A percentile compares a stretch with the other conserved stretches of the same genome.
These are phyloP conservation scores for Stagonosporopsis tanaceti DNA, from an alignment of 2,329 filamentous ascomycete genomes.

Conservation along the genomic window DNA sequence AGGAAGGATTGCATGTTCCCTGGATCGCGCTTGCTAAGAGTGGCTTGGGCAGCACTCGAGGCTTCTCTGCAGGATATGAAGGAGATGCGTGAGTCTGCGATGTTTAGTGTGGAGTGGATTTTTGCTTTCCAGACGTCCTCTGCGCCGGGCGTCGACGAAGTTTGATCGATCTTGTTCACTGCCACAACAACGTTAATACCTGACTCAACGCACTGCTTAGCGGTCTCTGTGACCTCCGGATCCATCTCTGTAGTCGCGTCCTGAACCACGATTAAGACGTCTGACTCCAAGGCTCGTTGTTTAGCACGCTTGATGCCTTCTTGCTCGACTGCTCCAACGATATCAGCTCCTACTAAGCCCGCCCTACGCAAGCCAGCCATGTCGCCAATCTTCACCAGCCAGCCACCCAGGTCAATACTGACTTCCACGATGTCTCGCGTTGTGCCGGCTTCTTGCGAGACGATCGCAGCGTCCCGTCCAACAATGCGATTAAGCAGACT, in stretches of 20 bases:
- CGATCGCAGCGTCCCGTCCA: conserved; percentile 92
- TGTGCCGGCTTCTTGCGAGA: conserved; percentile 90
- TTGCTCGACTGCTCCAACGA: conserved; percentile 78
- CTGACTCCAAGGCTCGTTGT: conserved; percentile 79
- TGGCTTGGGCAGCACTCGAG: not conserved
- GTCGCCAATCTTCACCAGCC: conserved; percentile 92
- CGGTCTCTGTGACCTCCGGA: conserved; percentile 65
- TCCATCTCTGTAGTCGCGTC: conserved; percentile 74
- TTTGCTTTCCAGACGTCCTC: conserved; percentile 31
- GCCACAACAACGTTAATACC: conserved; percentile 65
- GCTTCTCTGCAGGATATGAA: conserved; percentile 77
- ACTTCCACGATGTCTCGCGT: conserved; percentile 95
- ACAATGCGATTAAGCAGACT: conserved; percentile 90
- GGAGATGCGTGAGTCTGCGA: conserved; percentile 58
- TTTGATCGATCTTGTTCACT: conserved; percentile 68
- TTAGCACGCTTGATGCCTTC: conserved; percentile 91
- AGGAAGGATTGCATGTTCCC: conserved; percentile 76
- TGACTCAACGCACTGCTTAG: conserved; percentile 57
- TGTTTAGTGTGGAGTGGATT: conserved; percentile 31
- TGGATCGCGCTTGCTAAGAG: conserved; percentile 53
- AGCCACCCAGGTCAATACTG: conserved; percentile 86
- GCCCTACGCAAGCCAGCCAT: conserved; percentile 82
- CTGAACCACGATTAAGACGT: conserved; percentile 79
- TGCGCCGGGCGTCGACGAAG: conserved; percentile 45
- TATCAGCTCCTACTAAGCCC: conserved; percentile 35